Evolutionary conservation across 495 filamentous ascomycete species (phyloP), one percentile per base, ranked within the genome.

Genomic region (Xylaria castorea): DNA sequence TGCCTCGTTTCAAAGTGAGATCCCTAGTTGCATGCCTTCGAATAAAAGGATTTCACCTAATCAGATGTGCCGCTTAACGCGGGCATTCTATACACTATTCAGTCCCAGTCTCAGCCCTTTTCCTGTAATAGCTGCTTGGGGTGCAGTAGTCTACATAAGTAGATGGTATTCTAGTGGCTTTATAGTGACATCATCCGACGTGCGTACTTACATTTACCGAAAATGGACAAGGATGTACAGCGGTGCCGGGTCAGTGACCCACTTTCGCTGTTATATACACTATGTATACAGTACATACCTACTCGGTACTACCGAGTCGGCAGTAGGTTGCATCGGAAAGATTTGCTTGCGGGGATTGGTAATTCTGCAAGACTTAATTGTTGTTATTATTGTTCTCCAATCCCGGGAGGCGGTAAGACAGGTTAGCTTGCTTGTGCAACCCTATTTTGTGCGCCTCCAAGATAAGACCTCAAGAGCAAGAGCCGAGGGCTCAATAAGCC

Each of bases 61-160:
- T n/a, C n/a, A n/a, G n/a, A n/a, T 34, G 14, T 32, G 44, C 25
- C 64, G 64, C 64, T 50, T 66, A 53, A 51, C 30, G 64, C 64
- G 64, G 63, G 3, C 18, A 32, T 58, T 32, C 53, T 42, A 30
- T 40, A 30, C 22, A 63, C 22, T 27, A 11, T 58, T 32, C 53
- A 58, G 27, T 27, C 48, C 8, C 20, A n/a, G n/a, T 25, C 48
- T 51, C 48, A 51, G 44, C 12, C 48, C 48, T 22, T 25, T 51
- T 51, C 25, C n/a, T 51, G n/a, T 51, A 57, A 57, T 30, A 16
- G 25, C 51, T 30, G 25, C 51, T 27, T 16, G 25, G 30, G 53
- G 53, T 57, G 30, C 53, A 57, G 53, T 57, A 57, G 53, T 57
- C 27, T 57, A n/a, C n/a, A n/a, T n/a, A n/a, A n/a, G n/a, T n/a